These are phyloP conservation scores for Candida anglica DNA, from an alignment of 805 yeast genomes.

Conservation along the genomic window DNA sequence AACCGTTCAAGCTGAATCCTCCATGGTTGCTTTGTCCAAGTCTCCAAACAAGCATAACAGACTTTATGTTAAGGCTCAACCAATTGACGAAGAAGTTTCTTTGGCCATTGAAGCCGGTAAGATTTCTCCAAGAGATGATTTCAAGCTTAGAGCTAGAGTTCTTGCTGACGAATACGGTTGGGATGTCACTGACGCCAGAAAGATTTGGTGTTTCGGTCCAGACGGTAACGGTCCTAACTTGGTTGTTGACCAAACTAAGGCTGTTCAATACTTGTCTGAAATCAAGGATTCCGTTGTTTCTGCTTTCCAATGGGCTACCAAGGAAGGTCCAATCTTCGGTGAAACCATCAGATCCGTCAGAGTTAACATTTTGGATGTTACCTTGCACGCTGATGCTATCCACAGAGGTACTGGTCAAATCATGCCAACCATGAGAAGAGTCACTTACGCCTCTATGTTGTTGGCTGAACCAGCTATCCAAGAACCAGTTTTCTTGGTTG, in stretches of 20 bases:
- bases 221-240: constrained; percentile 98
- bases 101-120: constrained; percentile 90
- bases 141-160: constrained; percentile 98
- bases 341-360: constrained; percentile 95
- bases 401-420: constrained; percentile 99
- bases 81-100: constrained; percentile 90
- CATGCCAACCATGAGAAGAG: constrained; percentile 99
- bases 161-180: constrained; percentile 99
- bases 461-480: constrained; percentile 98
- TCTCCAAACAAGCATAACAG: constrained; percentile 99
- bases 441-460: constrained; percentile 95
- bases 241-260: constrained; percentile 99
- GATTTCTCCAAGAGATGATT: constrained; percentile 92
- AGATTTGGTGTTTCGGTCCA: constrained; percentile 99
- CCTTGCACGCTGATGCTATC: constrained; percentile 99
- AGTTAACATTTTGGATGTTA: constrained; percentile 97
- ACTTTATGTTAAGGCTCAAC: constrained; percentile 96
- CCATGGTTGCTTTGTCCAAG: constrained; percentile 95
- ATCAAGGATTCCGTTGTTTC: constrained; percentile 99
- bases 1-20: constrained; percentile 90
- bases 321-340: constrained; percentile 98
- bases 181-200: constrained; percentile 99
- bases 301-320: constrained; percentile 99
- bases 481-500: constrained; percentile 99
- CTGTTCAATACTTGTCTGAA: constrained; percentile 97